phyloP scores from a whole-genome alignment of 1,284 basidiomycete genomes.

The Coniferiporia sulphurascens region DNA sequence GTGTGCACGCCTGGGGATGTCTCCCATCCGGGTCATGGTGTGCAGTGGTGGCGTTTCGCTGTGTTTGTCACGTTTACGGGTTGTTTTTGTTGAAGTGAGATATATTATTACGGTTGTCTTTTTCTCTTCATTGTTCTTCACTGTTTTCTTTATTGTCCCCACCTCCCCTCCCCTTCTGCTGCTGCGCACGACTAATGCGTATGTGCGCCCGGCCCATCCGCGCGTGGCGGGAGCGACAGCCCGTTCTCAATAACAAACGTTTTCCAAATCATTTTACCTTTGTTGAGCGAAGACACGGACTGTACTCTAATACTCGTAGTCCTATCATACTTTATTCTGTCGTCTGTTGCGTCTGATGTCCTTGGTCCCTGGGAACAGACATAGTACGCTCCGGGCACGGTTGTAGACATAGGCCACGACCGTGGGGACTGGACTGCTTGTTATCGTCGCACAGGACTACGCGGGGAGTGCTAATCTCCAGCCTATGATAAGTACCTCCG shows the following conservation, averaged over 20 bases:
- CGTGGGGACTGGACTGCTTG: too few species aligned
- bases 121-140: slow-evolving; percentile 11
- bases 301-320: not conserved
- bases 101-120: slow-evolving; percentile 19
- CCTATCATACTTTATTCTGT: not conserved
- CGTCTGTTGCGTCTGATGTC: not conserved
- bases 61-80: slow-evolving; percentile 10
- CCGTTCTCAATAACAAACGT: not conserved
- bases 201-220: not conserved
- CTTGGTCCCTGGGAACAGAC: too few species aligned
- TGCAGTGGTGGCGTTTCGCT: not conserved
- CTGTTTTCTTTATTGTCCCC: slow-evolving; percentile 16
- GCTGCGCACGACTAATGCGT: not conserved
- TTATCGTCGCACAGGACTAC: too few species aligned
- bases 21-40: not conserved
- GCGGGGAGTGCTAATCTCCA: too few species aligned
- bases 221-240: not conserved
- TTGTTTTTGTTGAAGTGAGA: slow-evolving; percentile 13
- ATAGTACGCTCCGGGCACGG: too few species aligned
- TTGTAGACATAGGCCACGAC: too few species aligned
- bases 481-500: too few species aligned
- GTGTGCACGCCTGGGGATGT: not conserved
- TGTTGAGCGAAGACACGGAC: not conserved
- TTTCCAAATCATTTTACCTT: not conserved
- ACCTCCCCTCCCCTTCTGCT: slow-evolving; percentile 17